These are phyloP conservation scores for Limnanthes douglasii DNA, from an alignment of 345 rosid species.

Conservation along the genomic window DNA sequence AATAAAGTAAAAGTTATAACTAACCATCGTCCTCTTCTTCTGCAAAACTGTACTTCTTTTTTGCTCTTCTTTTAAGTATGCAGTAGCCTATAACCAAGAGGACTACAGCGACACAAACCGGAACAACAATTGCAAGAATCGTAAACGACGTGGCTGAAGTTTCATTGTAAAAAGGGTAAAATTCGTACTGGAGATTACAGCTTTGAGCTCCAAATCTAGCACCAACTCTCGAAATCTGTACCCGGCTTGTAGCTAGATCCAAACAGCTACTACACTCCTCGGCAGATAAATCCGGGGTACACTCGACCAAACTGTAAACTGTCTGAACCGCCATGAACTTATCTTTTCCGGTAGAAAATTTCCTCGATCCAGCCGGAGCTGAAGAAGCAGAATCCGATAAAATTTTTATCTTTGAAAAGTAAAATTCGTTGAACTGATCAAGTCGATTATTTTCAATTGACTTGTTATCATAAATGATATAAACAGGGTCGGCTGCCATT, in stretches of 20 bases:
- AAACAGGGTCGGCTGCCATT: neutral
- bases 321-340: neutral
- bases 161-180: constrained; percentile 9
- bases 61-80: too few relatives aligned
- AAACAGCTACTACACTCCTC: constrained; percentile 9
- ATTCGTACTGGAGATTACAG: constrained; percentile 11
- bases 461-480: neutral
- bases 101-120: too few relatives aligned
- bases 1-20: too few relatives aligned
- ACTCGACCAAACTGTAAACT: constrained; percentile 13
- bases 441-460: neutral
- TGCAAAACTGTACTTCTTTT: too few relatives aligned
- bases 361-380: neutral
- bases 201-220: constrained; percentile 8
- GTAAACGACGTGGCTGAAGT: too few relatives aligned
- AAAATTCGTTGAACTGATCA: neutral
- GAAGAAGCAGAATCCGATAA: neutral
- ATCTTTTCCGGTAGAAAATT: constrained; percentile 4
- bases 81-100: too few relatives aligned
- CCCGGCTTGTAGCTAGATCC: neutral
- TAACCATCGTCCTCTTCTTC: too few relatives aligned
- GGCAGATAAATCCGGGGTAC: constrained; percentile 19
- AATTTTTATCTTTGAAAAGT: neutral
- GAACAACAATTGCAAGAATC: too few relatives aligned
- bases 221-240: neutral